A percentile compares a stretch with the other conserved stretches of the same genome.
phyloP scores from a whole-genome alignment of 352 stramenopile genomes.

The Saprolegnia parasitica region DNA sequence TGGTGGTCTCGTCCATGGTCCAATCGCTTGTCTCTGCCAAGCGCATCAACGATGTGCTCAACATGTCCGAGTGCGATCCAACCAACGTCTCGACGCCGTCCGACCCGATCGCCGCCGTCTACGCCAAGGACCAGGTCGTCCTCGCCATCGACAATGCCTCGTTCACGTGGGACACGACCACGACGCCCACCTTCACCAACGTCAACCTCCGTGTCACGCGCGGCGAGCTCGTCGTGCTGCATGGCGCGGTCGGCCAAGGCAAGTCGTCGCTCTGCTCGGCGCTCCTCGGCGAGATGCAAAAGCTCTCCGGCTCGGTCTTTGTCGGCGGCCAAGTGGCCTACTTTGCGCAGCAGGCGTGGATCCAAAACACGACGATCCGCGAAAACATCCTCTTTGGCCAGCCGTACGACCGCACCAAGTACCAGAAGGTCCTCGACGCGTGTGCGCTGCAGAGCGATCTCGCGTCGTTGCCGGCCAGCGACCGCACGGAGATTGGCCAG shows the following conservation, averaged over 20 bases:
- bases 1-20: constrained; percentile 2
- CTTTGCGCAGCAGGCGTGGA: constrained; percentile 31
- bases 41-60: constrained; percentile 28
- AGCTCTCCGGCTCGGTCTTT: constrained; percentile 35
- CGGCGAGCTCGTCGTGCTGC: constrained; percentile 51
- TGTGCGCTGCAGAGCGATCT: constrained; percentile 32
- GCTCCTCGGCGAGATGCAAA: constrained; percentile 83
- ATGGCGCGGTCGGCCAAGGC: constrained; percentile 43
- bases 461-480: constrained; percentile 48
- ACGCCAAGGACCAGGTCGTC: constrained; percentile 26
- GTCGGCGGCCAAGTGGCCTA: constrained; percentile 43
- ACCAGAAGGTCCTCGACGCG: constrained; percentile 35
- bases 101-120: not conserved
- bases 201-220: constrained; percentile 40
- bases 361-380: constrained; percentile 51
- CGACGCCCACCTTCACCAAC: constrained; percentile 33
- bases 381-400: constrained; percentile 86
- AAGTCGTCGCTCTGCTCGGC: constrained; percentile 56
- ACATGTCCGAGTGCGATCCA: not conserved
- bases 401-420: constrained; percentile 53
- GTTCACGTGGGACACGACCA: constrained; percentile 45
- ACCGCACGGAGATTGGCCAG: constrained; percentile 49
- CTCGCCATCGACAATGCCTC: constrained; percentile 55
- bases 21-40: constrained; percentile 21
- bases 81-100: not conserved